phyloP scores from a whole-genome alignment of 805 yeast genomes.

The Saccharomycopsis microspora region DNA sequence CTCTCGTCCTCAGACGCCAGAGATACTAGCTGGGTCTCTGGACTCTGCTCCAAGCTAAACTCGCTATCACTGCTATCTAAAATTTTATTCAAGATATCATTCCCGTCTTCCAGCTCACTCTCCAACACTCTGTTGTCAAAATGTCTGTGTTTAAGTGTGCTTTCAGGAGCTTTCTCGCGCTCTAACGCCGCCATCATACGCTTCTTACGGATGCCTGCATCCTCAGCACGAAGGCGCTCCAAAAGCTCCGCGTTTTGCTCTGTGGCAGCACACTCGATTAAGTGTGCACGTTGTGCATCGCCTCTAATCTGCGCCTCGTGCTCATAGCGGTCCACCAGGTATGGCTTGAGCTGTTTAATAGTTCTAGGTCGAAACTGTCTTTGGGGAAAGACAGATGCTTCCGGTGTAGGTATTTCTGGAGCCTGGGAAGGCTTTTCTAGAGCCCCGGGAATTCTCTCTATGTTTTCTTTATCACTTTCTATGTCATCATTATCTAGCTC shows the following conservation, averaged over 20 bases:
- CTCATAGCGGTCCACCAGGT: constrained; percentile 14
- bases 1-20: background rate
- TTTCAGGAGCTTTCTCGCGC: constrained; percentile 3
- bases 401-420: background rate
- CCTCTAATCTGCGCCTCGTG: constrained; percentile 15
- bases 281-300: constrained; percentile 11
- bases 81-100: background rate
- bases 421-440: background rate
- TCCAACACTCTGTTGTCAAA: constrained; percentile 4
- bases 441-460: background rate
- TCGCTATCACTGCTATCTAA: background rate
- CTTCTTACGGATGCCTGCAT: constrained; percentile 6
- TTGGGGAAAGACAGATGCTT: background rate
- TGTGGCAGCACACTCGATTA: constrained; percentile 15
- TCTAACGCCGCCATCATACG: constrained; percentile 9
- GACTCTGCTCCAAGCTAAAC: background rate
- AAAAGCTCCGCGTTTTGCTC: constrained; percentile 12
- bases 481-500: background rate
- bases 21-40: background rate
- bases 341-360: constrained; percentile 16
- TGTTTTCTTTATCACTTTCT: background rate
- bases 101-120: background rate
- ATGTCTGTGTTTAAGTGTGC: background rate
- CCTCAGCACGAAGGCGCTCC: constrained; percentile 13
- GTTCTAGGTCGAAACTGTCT: constrained; percentile 15